phyloP scores from a whole-genome alignment of 129 eudicot species.

The Lonicera japonica region DNA sequence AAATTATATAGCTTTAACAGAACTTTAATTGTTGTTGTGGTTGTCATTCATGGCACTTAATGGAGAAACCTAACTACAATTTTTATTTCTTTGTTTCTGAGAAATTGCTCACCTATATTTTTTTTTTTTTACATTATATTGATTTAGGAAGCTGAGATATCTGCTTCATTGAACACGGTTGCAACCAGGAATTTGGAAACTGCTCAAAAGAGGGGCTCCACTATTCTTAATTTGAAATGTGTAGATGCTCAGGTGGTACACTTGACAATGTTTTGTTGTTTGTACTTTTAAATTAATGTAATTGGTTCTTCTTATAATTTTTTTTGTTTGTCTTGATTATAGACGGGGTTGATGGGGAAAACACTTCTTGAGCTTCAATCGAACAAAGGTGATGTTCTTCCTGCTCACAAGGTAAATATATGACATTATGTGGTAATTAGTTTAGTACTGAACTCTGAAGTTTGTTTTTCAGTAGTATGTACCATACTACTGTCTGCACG shows the following conservation, averaged over 20 bases:
- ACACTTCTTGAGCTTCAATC: slow-evolving; percentile 89
- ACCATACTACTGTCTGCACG: background rate
- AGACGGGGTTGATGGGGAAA: slow-evolving; percentile 96
- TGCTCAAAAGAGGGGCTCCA: slow-evolving; percentile 89
- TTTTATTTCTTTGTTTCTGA: background rate
- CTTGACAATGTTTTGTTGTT: background rate
- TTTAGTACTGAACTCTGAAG: background rate
- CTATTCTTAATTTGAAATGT: slow-evolving; percentile 85
- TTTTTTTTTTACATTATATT: background rate
- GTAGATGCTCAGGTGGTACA: slow-evolving; percentile 86
- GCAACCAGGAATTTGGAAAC: slow-evolving; percentile 69
- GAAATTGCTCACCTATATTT: background rate
- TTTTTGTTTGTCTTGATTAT: slow-evolving; percentile 12
- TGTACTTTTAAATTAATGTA: background rate
- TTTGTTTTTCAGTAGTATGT: background rate
- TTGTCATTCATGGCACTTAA: too few relatives aligned
- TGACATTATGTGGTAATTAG: slow-evolving; percentile 3
- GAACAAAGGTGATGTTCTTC: slow-evolving; percentile 92
- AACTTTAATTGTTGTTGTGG: too few relatives aligned
- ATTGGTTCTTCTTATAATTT: background rate
- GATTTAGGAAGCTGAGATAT: slow-evolving; percentile 89
- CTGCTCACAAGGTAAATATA: slow-evolving; percentile 77
- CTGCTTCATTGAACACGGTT: slow-evolving; percentile 68
- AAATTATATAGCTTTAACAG: too few relatives aligned
- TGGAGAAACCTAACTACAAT: too few relatives aligned